Base-by-base conservation (phyloP, 257 asterid genomes). In the Verbena officinalis region DNA sequence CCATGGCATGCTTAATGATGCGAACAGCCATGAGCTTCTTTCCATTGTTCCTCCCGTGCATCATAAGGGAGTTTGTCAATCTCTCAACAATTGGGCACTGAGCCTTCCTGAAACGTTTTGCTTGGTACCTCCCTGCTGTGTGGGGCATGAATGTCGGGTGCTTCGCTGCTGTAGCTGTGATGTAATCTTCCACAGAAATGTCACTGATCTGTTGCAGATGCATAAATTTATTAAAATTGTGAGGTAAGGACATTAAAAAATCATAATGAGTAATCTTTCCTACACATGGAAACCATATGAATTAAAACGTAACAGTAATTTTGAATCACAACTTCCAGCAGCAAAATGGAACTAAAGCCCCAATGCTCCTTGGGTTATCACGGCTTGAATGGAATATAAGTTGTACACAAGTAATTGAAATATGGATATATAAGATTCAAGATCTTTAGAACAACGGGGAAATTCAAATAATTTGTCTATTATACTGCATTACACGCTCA, bases 41-140 rank as follows among this genome's bases (percentile, higher is more conserved):
- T 0, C 87, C 87, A 8, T 81, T 81, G 78, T 81, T 81, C 10
- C 87, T 64, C 1, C 84, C 87, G 27, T 78, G 87, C 87, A 81
- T 81, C 84, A 81, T 81, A 3, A 81, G 74, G 52, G 87, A 81
- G 69, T 81, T 81, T 58, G 95, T 84, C 71, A 89, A 59, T 77
- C 95, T 80, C 83, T 86, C 90, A 40, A 84, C 84, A 75, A 89
- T 81, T 0, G 96, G 95, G 89, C 96, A 89, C 55, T 86, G 95
- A 1, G 95, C 96, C 93, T 89, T 89, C 81, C 90, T 77, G 74
- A 89, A 88, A 0, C 94, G 82, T 74, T 78, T 89, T 0, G 80
- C 88, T 64, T 86, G 96, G 87, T 84, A 89, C 84, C 93, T 86
- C 1, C 95, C 95, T 72, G 96, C 89, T 3, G 96, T 86, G 77